Evolutionary conservation across 768 basidiomycete genomes (phyloP).

Genomic region (Mycena venus): DNA sequence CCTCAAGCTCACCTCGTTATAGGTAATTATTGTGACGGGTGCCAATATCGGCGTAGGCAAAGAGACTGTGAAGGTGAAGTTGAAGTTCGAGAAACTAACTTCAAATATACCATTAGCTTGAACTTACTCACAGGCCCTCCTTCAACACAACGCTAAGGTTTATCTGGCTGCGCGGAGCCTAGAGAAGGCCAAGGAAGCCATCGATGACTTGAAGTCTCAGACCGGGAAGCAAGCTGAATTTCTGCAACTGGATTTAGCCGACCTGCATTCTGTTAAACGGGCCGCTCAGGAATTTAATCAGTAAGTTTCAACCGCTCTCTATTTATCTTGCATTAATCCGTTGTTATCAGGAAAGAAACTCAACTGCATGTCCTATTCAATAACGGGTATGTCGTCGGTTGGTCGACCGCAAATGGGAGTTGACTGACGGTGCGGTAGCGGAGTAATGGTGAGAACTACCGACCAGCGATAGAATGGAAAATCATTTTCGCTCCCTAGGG

Average conservation of each 20-base stretch:
- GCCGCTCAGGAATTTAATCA: constrained; percentile 56
- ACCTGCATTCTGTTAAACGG: constrained; percentile 56
- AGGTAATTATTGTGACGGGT: constrained; percentile 62
- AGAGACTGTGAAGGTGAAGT: constrained; percentile 54
- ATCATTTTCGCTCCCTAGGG: background rate
- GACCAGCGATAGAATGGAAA: background rate
- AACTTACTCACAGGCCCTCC: constrained; percentile 48
- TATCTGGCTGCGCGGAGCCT: constrained; percentile 61
- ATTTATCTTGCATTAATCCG: background rate
- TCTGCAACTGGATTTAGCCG: constrained; percentile 60
- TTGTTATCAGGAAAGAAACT: constrained; percentile 52
- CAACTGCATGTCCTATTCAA: constrained; percentile 61
- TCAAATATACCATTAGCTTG: background rate
- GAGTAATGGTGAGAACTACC: constrained; percentile 38
- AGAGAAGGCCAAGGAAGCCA: constrained; percentile 53
- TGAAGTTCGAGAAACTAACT: background rate
- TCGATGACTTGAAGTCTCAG: constrained; percentile 52
- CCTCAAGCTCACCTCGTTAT: too few relatives aligned
- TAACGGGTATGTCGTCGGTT: constrained; percentile 52
- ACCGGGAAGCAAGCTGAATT: constrained; percentile 60
- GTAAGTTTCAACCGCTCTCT: constrained; percentile 29
- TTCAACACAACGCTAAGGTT: constrained; percentile 62
- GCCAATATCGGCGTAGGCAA: constrained; percentile 60
- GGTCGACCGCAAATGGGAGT: background rate
- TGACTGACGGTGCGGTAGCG: background rate